Evolutionary conservation across 208 protist species (phyloP), one percentile per base, ranked within the genome.

Genomic region (Crithidia expoeki): DNA sequence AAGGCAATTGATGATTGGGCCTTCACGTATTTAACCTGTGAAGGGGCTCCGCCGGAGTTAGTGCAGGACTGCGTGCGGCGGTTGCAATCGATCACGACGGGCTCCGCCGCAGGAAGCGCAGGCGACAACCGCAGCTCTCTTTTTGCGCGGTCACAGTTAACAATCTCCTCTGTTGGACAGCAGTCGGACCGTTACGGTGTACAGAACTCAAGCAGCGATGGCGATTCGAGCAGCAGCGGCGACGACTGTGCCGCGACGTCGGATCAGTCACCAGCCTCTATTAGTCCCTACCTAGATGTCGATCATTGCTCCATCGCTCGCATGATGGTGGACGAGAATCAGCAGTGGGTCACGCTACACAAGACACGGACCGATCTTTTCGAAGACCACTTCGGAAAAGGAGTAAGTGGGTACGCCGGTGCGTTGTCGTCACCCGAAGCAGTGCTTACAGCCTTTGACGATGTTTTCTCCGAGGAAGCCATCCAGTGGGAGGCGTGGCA

Each of bases 301-400:
- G 62, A 76, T n/a, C 70, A 60, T 62, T 65, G 62, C 70, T 64
- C 62, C 16, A 51, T 75, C 17, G 23, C 25, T 2, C 23, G 53
- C 2, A 40, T 64, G 42, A 44, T 68, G 33, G 21, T 17, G 11
- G 70, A 53, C 11, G 61, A 59, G 49, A 33, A 62, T 9, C 40
- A 2, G 28, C 61, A 42, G 53, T 68, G 70, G 61, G 21, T 38
- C 19, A 17, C 0, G 30, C 46, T 21, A 61, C 59, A 51, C 46
- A 42, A 56, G 6, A 19, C 46, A 11, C 53, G 19, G 19, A 4
- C 6, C 32, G 19, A 25, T 19, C 32, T 33, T 7, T 19, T 25
- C 11, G 53, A 59, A 6, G 10, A 7, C 16, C 4, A 1, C 16
- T 32, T 25, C 27, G 33, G 17, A 9, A 59, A 7, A 42, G 16